A percentile compares a stretch with the other conserved stretches of the same genome.
Evolutionary conservation across 2,329 filamentous ascomycete species (phyloP).

Genomic region (Verticillium alfalfae): DNA sequence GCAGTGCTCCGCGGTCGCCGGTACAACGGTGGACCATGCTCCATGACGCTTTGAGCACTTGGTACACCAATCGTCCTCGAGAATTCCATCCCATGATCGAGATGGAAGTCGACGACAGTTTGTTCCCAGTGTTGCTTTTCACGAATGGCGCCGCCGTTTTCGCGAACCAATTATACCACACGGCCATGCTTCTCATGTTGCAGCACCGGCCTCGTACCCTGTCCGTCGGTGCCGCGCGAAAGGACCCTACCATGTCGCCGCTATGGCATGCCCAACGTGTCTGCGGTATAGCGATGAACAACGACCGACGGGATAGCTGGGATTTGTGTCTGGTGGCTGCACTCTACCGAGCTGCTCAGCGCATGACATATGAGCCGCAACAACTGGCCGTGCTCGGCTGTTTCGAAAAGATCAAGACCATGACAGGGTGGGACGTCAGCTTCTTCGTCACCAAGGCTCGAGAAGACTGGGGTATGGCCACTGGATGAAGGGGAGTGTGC

Average conservation of each 20-base stretch:
- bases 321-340: constrained; percentile 41
- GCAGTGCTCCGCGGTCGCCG: constrained; percentile 10
- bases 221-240: constrained; percentile 18
- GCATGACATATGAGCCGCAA: constrained; percentile 42
- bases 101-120: constrained; percentile 19
- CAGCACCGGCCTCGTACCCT: constrained; percentile 42
- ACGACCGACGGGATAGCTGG: constrained; percentile 38
- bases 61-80: constrained; percentile 24
- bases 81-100: constrained; percentile 27
- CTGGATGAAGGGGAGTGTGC: background rate
- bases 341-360: constrained; percentile 35
- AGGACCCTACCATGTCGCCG: constrained; percentile 28
- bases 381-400: constrained; percentile 33
- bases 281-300: constrained; percentile 43
- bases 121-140: constrained; percentile 29
- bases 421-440: constrained; percentile 35
- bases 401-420: constrained; percentile 25
- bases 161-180: constrained; percentile 52
- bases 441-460: constrained; percentile 16
- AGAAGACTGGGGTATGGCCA: constrained; percentile 16
- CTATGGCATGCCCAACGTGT: constrained; percentile 43
- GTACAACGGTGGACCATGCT: constrained; percentile 23
- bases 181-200: constrained; percentile 46
- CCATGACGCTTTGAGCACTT: constrained; percentile 21
- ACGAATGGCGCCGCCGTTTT: constrained; percentile 33